A percentile compares a stretch with the other conserved stretches of the same genome.
Conservation (phyloP, 345 rosid species). For the Eucalyptus sideroxylon region DNA sequence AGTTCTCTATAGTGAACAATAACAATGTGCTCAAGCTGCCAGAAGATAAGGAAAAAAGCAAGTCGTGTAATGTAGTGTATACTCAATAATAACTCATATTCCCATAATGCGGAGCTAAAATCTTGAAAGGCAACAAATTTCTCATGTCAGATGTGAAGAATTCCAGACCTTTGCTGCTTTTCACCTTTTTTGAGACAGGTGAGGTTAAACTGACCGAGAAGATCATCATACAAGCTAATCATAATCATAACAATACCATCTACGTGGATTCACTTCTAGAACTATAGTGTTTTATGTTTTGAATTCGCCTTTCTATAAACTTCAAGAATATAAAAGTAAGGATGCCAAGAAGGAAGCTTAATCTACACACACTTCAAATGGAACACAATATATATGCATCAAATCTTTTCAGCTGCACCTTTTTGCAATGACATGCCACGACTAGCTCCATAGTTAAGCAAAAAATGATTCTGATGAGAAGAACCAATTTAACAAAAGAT, state of each 20-base stretch:
- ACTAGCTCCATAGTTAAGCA: neutral
- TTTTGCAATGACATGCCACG: neutral
- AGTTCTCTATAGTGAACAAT: too few relatives aligned
- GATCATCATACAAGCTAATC: neutral
- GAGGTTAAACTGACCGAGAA: neutral
- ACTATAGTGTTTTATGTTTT: neutral
- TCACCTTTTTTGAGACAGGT: neutral
- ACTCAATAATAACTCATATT: too few relatives aligned
- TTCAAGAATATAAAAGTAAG: neutral
- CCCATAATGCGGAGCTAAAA: too few relatives aligned
- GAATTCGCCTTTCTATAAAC: neutral
- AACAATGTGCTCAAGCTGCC: too few relatives aligned
- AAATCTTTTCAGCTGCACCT: neutral
- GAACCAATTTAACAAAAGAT: neutral
- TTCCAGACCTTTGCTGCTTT: too few relatives aligned
- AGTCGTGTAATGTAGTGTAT: too few relatives aligned
- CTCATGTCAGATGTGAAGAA: too few relatives aligned
- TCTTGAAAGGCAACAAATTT: too few relatives aligned
- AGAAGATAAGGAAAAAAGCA: too few relatives aligned
- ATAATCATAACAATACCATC: neutral
- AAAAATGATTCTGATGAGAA: neutral
- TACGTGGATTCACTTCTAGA: neutral
- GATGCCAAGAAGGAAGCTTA: neutral
- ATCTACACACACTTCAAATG: neutral
- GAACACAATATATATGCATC: neutral